These are phyloP conservation scores for Cynara cardunculus DNA, from an alignment of 129 eudicot species.

Conservation along the genomic window DNA sequence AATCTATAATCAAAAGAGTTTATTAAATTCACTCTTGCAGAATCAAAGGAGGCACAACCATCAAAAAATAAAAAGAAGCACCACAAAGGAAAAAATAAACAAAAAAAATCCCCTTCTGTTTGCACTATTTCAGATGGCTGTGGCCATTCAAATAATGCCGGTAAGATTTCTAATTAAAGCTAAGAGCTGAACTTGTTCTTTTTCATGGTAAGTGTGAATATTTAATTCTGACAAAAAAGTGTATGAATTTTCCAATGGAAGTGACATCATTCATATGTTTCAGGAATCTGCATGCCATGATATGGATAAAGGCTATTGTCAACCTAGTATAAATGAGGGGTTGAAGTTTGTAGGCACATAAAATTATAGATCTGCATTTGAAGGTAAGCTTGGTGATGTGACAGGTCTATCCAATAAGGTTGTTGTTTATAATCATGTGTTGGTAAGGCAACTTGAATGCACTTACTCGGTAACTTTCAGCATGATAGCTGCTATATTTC, in stretches of 20 bases:
- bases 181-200: neutral
- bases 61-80: conserved; percentile 57
- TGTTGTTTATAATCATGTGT: too few species aligned
- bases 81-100: conserved; percentile 49
- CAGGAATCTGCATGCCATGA: too few species aligned
- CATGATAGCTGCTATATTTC: neutral
- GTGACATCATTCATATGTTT: too few species aligned
- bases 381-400: too few species aligned
- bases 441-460: conserved; percentile 6
- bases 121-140: neutral
- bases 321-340: too few species aligned
- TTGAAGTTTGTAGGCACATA: too few species aligned
- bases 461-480: neutral
- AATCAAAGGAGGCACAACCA: conserved; percentile 39
- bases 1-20: neutral
- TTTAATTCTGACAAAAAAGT: too few species aligned
- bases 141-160: conserved; percentile 22
- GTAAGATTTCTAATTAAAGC: neutral
- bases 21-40: conserved; percentile 32
- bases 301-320: too few species aligned
- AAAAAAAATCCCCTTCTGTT: conserved; percentile 21
- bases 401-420: neutral
- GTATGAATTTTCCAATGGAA: too few species aligned
- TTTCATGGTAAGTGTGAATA: too few species aligned
- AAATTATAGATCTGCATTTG: too few species aligned